These are phyloP conservation scores for Cystobasidium onofrii DNA, from an alignment of 768 basidiomycete species.

Conservation along the genomic window DNA sequence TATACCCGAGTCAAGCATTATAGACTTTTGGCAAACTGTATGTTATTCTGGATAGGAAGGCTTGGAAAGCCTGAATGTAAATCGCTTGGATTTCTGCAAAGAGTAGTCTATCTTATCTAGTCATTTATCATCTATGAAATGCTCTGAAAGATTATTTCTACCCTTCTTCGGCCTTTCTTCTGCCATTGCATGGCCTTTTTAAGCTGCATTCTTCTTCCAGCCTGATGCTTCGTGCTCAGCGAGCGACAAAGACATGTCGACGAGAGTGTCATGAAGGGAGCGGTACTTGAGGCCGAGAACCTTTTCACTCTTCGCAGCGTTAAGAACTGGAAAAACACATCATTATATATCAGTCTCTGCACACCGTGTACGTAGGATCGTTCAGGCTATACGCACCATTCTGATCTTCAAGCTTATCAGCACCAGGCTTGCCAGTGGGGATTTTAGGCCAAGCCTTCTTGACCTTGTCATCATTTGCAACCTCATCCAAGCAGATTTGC, in stretches of 20 bases:
- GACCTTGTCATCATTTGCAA: not conserved
- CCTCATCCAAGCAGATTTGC: conserved; percentile 18
- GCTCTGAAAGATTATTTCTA: no score
- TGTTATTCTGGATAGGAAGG: no score
- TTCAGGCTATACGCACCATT: not conserved
- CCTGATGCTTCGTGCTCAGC: conserved; percentile 2
- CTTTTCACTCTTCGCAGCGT: conserved; percentile 19
- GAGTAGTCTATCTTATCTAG: no score
- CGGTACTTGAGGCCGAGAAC: conserved; percentile 10
- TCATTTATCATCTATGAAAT: no score
- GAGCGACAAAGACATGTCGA: conserved; percentile 16
- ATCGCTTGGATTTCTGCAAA: no score
- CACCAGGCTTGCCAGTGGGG: conserved; percentile 13
- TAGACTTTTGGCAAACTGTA: no score
- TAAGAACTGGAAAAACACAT: not conserved
- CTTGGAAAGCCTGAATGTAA: no score
- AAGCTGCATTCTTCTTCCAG: conserved; percentile 1
- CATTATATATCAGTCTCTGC: not conserved
- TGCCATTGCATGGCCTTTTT: not conserved
- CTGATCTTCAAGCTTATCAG: conserved; percentile 18
- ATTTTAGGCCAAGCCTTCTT: conserved; percentile 17
- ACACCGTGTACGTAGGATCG: no score
- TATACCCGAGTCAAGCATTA: no score
- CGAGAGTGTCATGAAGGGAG: conserved; percentile 2
- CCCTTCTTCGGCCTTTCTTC: no score